Evolutionary conservation across 805 yeast species (phyloP).

Genomic region (Cyberlindnera suaveolens): DNA sequence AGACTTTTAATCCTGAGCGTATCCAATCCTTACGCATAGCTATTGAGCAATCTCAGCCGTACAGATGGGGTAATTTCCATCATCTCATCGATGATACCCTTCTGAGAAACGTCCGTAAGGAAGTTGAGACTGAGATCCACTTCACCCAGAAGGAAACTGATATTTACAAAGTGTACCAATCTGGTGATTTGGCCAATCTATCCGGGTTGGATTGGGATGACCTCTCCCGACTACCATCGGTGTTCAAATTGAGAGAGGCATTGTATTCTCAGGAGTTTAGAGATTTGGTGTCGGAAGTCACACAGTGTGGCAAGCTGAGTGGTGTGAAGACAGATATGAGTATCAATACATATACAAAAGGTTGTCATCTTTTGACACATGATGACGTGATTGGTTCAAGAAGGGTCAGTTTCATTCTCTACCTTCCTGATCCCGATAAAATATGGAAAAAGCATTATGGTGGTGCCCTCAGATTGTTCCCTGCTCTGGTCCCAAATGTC

Average conservation of each 20-base stretch:
- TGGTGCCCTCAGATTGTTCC: constrained; percentile 83
- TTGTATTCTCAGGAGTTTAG: constrained; percentile 84
- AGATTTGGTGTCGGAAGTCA: constrained; percentile 65
- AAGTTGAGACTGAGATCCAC: constrained; percentile 75
- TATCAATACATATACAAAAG: constrained; percentile 83
- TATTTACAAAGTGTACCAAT: constrained; percentile 86
- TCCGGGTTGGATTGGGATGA: constrained; percentile 81
- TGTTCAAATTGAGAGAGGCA: constrained; percentile 77
- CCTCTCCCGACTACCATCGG: constrained; percentile 61
- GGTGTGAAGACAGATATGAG: constrained; percentile 92
- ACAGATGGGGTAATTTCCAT: constrained; percentile 81
- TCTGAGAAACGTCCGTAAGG: constrained; percentile 73
- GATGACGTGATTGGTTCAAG: constrained; percentile 98
- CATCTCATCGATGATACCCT: constrained; percentile 71
- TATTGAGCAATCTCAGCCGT: constrained; percentile 63
- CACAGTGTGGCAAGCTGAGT: constrained; percentile 84
- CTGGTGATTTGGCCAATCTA: constrained; percentile 86
- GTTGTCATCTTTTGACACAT: constrained; percentile 91
- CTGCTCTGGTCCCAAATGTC: constrained; percentile 81
- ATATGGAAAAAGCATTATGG: constrained; percentile 91
- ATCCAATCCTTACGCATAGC: constrained; percentile 32
- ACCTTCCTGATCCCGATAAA: constrained; percentile 87
- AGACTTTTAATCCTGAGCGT: constrained; percentile 41
- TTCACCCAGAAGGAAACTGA: constrained; percentile 97
- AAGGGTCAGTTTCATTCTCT: constrained; percentile 85